A percentile compares a stretch with the other conserved stretches of the same genome.
Evolutionary conservation across 345 rosid species (phyloP).

Genomic region (Ceriops zippeliana): DNA sequence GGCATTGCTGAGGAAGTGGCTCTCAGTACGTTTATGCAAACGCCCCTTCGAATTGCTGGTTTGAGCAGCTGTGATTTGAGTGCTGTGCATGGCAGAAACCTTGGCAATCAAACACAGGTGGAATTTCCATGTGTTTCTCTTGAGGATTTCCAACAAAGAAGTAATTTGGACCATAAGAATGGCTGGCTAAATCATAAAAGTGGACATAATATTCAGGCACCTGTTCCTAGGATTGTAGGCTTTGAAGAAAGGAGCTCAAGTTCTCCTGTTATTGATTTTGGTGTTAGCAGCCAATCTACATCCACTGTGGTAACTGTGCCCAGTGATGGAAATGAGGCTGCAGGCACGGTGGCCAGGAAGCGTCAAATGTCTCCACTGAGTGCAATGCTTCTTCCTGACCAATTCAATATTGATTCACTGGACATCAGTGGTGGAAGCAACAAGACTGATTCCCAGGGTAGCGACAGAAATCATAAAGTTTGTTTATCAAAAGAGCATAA

Average conservation of each 20-base stretch:
- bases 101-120: conserved; percentile 28
- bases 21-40: conserved; percentile 15
- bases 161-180: conserved; percentile 9
- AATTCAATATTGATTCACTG: conserved; percentile 12
- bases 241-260: conserved; percentile 18
- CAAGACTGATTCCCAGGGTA: background rate
- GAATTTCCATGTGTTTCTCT: conserved; percentile 16
- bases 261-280: conserved; percentile 10
- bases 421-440: conserved; percentile 12
- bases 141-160: conserved; percentile 18
- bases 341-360: conserved; percentile 16
- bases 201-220: conserved; percentile 17
- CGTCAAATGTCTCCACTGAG: conserved; percentile 19
- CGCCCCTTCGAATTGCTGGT: conserved; percentile 6
- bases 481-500: conserved; percentile 17
- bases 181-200: conserved; percentile 9
- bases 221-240: conserved; percentile 22
- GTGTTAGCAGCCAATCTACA: conserved; percentile 4
- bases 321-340: conserved; percentile 8
- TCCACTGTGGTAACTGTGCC: conserved; percentile 8
- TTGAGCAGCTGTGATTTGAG: conserved; percentile 25
- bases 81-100: conserved; percentile 24
- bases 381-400: conserved; percentile 18
- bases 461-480: conserved; percentile 4
- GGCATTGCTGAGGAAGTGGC: conserved; percentile 25